phyloP scores from a whole-genome alignment of 2,329 filamentous ascomycete genomes.

The Triangularia verruculosa region DNA sequence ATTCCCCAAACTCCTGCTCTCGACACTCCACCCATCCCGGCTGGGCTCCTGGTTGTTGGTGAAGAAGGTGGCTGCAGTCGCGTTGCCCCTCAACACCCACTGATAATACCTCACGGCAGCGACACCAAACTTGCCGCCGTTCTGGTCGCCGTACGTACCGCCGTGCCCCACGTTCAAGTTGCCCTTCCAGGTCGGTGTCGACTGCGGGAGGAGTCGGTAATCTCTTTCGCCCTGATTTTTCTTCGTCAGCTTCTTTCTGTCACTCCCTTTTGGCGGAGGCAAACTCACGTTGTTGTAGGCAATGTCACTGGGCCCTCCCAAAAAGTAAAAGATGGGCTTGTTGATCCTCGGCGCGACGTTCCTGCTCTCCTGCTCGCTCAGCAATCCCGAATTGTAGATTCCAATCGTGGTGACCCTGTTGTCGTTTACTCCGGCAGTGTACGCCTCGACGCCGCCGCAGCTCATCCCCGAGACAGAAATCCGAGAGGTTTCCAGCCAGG shows the following conservation, averaged over 20 bases:
- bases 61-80: conserved; percentile 16
- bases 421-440: conserved; percentile 23
- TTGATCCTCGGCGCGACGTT: conserved; percentile 12
- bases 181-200: conserved; percentile 23
- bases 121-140: conserved; percentile 23
- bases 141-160: conserved; percentile 16
- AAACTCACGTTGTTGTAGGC: conserved; percentile 19
- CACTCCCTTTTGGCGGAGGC: conserved; percentile 1
- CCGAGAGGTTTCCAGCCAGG: conserved; percentile 27
- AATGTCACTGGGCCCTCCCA: conserved; percentile 20
- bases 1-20: conserved; percentile 12
- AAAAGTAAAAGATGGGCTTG: conserved; percentile 23
- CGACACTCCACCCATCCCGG: conserved; percentile 22
- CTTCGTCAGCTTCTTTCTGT: conserved; percentile 15
- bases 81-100: conserved; percentile 22
- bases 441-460: conserved; percentile 34
- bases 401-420: conserved; percentile 25
- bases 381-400: conserved; percentile 29
- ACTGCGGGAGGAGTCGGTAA: conserved; percentile 15
- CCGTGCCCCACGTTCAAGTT: conserved; percentile 22
- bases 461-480: conserved; percentile 31
- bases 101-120: conserved; percentile 17
- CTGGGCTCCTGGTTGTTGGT: conserved; percentile 11
- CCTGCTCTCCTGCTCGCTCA: conserved; percentile 11
- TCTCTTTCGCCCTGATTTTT: conserved; percentile 21